phyloP scores from a whole-genome alignment of 1,284 basidiomycete species.

The Coniferiporia sulphurascens region DNA sequence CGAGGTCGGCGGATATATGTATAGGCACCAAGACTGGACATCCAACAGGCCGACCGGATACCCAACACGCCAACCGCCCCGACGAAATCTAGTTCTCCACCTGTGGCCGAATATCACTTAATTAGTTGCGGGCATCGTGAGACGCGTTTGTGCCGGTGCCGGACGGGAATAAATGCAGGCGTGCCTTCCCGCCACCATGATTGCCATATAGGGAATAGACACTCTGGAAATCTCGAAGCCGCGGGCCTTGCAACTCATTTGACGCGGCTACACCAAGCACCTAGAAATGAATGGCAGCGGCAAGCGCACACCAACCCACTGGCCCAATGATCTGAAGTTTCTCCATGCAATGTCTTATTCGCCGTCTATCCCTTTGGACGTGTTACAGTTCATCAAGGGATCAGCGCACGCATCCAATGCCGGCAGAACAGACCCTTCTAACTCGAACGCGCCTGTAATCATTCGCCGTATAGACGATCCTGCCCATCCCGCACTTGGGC shows the following conservation, averaged over 20 bases:
- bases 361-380: slow-evolving; percentile 5
- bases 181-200: too few relatives aligned
- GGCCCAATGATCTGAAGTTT: slow-evolving; percentile 14
- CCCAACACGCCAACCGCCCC: too few relatives aligned
- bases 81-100: too few relatives aligned
- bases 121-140: too few relatives aligned
- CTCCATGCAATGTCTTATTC: slow-evolving; percentile 12
- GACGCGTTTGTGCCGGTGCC: too few relatives aligned
- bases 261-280: too few relatives aligned
- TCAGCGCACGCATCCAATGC: not conserved
- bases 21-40: not conserved
- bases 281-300: not conserved
- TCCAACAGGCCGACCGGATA: too few relatives aligned
- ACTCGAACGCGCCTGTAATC: slow-evolving; percentile 24
- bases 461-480: slow-evolving; percentile 43
- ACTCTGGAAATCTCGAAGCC: too few relatives aligned
- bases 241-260: too few relatives aligned
- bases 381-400: slow-evolving; percentile 13
- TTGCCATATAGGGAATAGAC: too few relatives aligned
- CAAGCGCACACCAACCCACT: slow-evolving; percentile 11
- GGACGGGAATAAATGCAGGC: too few relatives aligned
- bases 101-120: too few relatives aligned
- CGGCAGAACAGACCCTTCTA: not conserved
- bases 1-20: not conserved
- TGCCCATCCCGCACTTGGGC: slow-evolving; percentile 76